Conservation (phyloP, 192 early-diverging fungal genomes). For the Lunasporangiospora selenospora region DNA sequence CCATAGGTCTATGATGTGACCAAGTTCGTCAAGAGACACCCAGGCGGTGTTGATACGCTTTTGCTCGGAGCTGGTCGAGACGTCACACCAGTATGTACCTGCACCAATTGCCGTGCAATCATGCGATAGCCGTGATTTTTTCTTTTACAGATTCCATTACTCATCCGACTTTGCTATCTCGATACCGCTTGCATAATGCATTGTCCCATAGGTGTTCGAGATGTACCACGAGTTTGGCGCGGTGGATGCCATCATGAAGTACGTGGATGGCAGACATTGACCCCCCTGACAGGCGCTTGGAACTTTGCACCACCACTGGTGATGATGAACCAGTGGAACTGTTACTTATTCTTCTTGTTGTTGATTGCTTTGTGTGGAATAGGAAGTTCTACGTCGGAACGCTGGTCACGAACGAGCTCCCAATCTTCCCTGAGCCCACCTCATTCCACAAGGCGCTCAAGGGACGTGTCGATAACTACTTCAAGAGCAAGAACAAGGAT, state of each 20-base stretch:
- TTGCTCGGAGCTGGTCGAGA: slow-evolving; percentile 56
- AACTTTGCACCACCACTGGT: neutral
- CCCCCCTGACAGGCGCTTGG: neutral
- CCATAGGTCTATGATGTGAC: slow-evolving; percentile 59
- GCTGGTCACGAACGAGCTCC: slow-evolving; percentile 52
- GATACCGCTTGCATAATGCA: neutral
- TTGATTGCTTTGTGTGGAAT: neutral
- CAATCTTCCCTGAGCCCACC: slow-evolving; percentile 56
- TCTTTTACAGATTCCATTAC: neutral
- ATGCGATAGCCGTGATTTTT: too few species aligned
- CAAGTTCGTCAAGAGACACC: slow-evolving; percentile 54
- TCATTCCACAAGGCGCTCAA: slow-evolving; percentile 56
- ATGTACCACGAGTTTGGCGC: slow-evolving; percentile 55
- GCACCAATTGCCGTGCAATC: neutral
- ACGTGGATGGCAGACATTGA: neutral
- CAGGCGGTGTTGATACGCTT: slow-evolving; percentile 55
- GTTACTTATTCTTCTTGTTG: neutral
- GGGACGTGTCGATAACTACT: slow-evolving; percentile 57
- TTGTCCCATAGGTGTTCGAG: slow-evolving; percentile 46
- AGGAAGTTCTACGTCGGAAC: slow-evolving; percentile 56
- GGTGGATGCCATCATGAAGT: slow-evolving; percentile 50
- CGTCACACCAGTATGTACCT: slow-evolving; percentile 56
- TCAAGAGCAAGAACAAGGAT: slow-evolving; percentile 50
- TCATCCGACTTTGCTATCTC: slow-evolving; percentile 3
- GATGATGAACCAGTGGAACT: too few species aligned